Evolutionary conservation across 352 stramenopile genomes (phyloP), one percentile per base, ranked within the genome.

Genomic region (Salisapilia sapeloensis): DNA sequence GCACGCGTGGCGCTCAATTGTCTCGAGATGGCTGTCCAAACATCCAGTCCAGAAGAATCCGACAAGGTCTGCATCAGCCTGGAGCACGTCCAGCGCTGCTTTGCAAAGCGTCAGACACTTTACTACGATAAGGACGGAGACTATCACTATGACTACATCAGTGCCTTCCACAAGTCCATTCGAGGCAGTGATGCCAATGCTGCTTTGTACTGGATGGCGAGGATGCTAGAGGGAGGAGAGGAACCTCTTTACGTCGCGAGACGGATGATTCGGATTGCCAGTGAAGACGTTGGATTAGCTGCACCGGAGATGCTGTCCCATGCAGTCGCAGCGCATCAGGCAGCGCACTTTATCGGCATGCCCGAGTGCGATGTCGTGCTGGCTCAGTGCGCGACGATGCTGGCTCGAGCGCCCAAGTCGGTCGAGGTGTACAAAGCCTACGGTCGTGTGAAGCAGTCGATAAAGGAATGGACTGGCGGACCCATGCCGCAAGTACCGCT

Each of bases 71-170:
- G 16, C 10, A 33, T 90, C 14, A 81, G 70, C 8, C 47, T 56
- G 4, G 60, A 59, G 0, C 55, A 86, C 11, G 74, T 90, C 4
- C 51, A 76, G 23, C 53, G 78, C 23, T 80, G 66, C 34, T 82
- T 89, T 45, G 53, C 60, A 4, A 49, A 82, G 32, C 49, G 63
- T 2, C 70, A 82, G 55, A 77, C 60, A 17, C 56, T 82, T 7
- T 77, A 70, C 20, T 92, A 91, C 44, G 77, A 92, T 44, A 63
- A 70, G 28, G 82, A 84, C 15, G 77, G 67, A 1, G 77, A 92
- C 41, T 74, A 78, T 25, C 77, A 92, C 40, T 92, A 92, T 37
- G 66, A 89, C 40, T 56, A 63, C 27, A 89, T 89, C 33, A 86
- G 70, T 37, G 78, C 75, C 1, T 54, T 91, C 21, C 70, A 90